Conservation (phyloP, 331 rosid genomes). For the Quercus tomentella region DNA sequence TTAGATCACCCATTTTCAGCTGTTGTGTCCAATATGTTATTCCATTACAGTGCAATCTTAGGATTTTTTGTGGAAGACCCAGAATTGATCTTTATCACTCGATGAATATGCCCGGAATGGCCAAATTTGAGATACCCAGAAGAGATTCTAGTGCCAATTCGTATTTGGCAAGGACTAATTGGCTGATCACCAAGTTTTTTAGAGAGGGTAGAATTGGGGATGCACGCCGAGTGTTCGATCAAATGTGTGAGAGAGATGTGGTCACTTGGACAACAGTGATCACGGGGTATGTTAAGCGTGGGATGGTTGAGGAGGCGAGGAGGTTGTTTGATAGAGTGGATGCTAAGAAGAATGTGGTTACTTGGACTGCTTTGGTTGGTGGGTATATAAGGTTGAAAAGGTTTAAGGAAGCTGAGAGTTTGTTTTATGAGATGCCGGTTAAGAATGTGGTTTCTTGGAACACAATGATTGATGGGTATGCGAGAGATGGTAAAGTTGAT, state of each 20-base stretch:
- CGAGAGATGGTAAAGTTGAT: conserved; percentile 20
- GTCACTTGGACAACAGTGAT: conserved; percentile 45
- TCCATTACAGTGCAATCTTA: not conserved
- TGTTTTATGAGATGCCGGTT: conserved; percentile 46
- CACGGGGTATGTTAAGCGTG: conserved; percentile 30
- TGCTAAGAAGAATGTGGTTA: conserved; percentile 41
- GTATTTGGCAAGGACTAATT: conserved; percentile 30
- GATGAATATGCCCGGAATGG: not conserved
- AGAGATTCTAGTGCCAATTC: conserved; percentile 27
- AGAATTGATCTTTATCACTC: conserved; percentile 8
- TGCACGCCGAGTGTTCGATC: conserved; percentile 39
- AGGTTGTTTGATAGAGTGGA: conserved; percentile 40
- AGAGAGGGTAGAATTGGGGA: conserved; percentile 26
- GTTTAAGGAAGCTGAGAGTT: conserved; percentile 34
- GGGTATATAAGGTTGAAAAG: conserved; percentile 31
- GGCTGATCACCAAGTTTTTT: conserved; percentile 26
- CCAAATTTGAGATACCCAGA: conserved; percentile 5
- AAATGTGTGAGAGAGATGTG: conserved; percentile 40
- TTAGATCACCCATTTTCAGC: conserved; percentile 5
- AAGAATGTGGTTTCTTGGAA: conserved; percentile 50
- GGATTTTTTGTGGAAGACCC: not conserved
- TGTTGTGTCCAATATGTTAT: not conserved
- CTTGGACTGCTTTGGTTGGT: conserved; percentile 50
- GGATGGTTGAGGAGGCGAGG: conserved; percentile 43
- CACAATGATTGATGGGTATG: conserved; percentile 57